Conservation (phyloP, 2,329 filamentous ascomycete species). For the Talaromyces sp. region DNA sequence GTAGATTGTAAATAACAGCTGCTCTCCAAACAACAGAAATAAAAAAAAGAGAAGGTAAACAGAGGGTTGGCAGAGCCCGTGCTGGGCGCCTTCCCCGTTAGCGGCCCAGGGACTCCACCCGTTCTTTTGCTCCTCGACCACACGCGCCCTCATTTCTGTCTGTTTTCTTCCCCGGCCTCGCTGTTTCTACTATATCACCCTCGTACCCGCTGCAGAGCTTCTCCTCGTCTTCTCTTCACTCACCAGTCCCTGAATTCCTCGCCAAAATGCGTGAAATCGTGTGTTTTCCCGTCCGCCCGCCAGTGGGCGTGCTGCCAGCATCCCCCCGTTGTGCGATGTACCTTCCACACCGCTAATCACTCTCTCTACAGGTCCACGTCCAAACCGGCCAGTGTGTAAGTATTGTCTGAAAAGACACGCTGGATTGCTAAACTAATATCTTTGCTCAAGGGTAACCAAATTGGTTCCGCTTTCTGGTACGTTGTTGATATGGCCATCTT, state of each 20-base stretch:
- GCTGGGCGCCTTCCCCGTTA: background rate
- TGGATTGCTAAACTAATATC: background rate
- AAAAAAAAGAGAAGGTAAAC: no score
- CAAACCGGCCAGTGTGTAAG: conserved; percentile 99
- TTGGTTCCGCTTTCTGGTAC: conserved; percentile 98
- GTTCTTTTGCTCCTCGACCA: background rate
- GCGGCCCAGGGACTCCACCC: background rate
- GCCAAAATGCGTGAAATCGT: conserved; percentile 70
- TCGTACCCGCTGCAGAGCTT: background rate
- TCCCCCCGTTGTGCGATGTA: conserved; percentile 18
- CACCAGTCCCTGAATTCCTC: background rate
- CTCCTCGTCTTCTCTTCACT: background rate
- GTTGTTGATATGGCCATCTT: conserved; percentile 31
- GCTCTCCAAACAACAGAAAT: no score
- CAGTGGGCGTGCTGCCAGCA: conserved; percentile 30
- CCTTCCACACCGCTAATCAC: conserved; percentile 27
- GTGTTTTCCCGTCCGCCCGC: conserved; percentile 35
- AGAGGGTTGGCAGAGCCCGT: background rate
- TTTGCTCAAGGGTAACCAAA: conserved; percentile 86
- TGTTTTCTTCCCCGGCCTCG: conserved; percentile 13
- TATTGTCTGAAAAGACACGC: conserved; percentile 20
- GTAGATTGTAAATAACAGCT: background rate
- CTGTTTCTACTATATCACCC: conserved; percentile 2
- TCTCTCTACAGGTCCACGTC: conserved; percentile 78
- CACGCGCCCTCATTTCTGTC: conserved; percentile 1